Conservation (phyloP, 345 rosid species). For the Eucalyptus rudis region DNA sequence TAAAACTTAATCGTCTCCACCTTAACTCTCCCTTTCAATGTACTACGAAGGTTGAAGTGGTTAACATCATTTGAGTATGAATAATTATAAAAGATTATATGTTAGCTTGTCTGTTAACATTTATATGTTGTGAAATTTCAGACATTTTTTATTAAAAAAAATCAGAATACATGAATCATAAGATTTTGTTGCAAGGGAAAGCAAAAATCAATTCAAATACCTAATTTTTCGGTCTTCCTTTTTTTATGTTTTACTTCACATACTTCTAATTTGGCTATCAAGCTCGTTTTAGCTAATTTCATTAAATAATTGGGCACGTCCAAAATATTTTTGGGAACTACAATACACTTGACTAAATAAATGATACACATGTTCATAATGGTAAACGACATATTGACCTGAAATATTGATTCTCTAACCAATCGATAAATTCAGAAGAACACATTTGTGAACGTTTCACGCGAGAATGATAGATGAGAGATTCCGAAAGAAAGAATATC, state of each 20-base stretch:
- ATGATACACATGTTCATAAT: neutral
- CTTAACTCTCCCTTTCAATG: rapidly evolving
- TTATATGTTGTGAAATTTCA: too few relatives aligned
- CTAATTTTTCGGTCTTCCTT: neutral
- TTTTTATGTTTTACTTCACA: too few relatives aligned
- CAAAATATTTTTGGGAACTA: neutral
- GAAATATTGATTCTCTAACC: neutral
- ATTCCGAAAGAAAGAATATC: neutral
- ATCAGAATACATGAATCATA: neutral
- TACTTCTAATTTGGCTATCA: too few relatives aligned
- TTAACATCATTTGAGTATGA: too few relatives aligned
- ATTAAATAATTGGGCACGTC: neutral
- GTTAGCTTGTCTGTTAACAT: neutral
- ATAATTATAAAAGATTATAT: too few relatives aligned
- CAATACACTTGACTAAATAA: neutral
- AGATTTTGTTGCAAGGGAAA: neutral
- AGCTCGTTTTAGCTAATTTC: neutral
- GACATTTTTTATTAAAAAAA: neutral
- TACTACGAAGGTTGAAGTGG: too few relatives aligned
- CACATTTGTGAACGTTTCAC: neutral
- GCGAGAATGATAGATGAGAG: neutral
- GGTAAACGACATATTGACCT: neutral
- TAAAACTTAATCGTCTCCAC: too few relatives aligned
- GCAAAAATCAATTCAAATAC: neutral
- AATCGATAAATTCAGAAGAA: neutral